Evolutionary conservation across 2,329 filamentous ascomycete genomes (phyloP), one percentile per base, ranked within the genome.

Genomic region (Shiraia bambusicola): DNA sequence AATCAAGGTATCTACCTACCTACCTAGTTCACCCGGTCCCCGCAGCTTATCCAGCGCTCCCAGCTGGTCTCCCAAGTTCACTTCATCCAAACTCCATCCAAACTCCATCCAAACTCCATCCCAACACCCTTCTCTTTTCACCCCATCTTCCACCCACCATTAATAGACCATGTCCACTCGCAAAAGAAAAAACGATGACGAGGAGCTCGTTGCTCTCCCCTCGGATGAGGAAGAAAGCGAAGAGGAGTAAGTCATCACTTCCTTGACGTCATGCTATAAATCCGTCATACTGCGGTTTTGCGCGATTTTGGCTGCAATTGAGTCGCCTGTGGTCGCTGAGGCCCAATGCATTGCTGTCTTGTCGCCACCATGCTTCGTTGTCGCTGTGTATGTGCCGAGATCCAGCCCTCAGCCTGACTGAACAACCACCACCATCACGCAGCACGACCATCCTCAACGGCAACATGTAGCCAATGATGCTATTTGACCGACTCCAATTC

Each of bases 181-280:
- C 54, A 72, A 73, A 59, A 66, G 70, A 50, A 72, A 72, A 65
- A 66, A 71, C 34, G 67, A 70, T 38, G 66, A 70, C 49, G 69
- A 71, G 53, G 70, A 73, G 66, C 67, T 73, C 41, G 62, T 68
- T 40, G 69, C 69, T 30, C 69, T 73, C 19, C 71, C 71, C 4
- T 69, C 67, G 42, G 67, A 69, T 37, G 70, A 71, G 45, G 67
- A 66, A 39, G 70, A 72, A 44, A 63, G 67, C 46, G 70, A 72
- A 66, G 71, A 69, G 64, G 70, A 69, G 67, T 70, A 59, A 69
- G 67, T 69, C 47, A 44, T 28, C 49, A 34, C 45, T 47, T 52
- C 46, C 53, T 66, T 69, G 66, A 69, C 65, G 66, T 69, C 65
- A 67, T 66, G 48, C 49, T 42, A 41, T 56, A 42, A 44, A 42